phyloP scores from a whole-genome alignment of 768 basidiomycete genomes.

The Filobasidium floriforme region DNA sequence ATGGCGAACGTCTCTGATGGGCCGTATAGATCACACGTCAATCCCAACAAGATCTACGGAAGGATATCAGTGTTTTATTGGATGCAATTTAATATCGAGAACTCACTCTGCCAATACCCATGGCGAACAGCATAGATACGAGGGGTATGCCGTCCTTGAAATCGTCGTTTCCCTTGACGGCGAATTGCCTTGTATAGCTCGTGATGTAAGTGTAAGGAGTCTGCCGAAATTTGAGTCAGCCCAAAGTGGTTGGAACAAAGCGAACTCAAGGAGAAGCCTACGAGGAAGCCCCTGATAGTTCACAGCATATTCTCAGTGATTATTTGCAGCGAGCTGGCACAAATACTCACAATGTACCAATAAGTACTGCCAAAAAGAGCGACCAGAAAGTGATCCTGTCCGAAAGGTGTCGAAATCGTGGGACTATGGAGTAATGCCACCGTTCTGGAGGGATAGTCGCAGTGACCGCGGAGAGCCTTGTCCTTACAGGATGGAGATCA shows the following conservation, averaged over 20 bases:
- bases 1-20: too few species aligned
- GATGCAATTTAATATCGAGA: not conserved
- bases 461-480: not conserved
- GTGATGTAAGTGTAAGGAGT: not conserved
- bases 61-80: not conserved
- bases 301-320: not conserved
- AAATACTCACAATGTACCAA: not conserved
- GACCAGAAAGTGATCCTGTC: not conserved
- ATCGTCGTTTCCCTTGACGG: not conserved
- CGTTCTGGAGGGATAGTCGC: not conserved
- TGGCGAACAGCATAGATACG: not conserved
- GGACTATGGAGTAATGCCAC: not conserved
- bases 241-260: not conserved
- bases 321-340: not conserved
- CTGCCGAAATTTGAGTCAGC: not conserved
- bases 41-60: not conserved
- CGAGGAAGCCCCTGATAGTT: not conserved
- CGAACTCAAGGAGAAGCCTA: not conserved
- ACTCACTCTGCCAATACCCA: not conserved
- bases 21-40: not conserved
- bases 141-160: not conserved
- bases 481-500: not conserved
- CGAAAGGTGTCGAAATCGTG: not conserved
- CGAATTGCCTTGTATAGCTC: not conserved
- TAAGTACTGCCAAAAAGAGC: not conserved